These are phyloP conservation scores for Rhizophagus clarus DNA, from an alignment of 192 early-diverging fungal species.

Conservation along the genomic window DNA sequence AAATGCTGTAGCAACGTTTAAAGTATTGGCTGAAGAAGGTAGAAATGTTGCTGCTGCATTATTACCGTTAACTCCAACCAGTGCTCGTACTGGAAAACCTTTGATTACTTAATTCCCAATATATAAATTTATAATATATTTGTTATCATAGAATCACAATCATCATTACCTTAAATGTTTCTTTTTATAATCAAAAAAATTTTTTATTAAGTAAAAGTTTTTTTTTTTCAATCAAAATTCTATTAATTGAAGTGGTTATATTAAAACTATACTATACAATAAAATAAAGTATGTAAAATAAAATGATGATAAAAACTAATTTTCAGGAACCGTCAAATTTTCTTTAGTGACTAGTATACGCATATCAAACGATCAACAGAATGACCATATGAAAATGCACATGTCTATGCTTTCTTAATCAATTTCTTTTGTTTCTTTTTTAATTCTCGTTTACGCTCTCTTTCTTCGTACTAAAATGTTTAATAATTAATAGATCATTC, in stretches of 20 bases:
- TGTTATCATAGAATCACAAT: background rate
- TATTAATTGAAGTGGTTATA: too few species aligned
- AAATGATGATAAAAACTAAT: too few species aligned
- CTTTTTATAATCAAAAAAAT: too few species aligned
- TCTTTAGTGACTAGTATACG: too few species aligned
- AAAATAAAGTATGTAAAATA: too few species aligned
- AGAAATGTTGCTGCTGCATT: conserved; percentile 57
- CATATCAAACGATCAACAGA: too few species aligned
- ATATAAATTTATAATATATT: too few species aligned
- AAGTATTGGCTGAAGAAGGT: conserved; percentile 62
- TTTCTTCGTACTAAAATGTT: conserved; percentile 9
- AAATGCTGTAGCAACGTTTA: conserved; percentile 58
- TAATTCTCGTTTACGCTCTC: conserved; percentile 7
- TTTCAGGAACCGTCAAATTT: too few species aligned
- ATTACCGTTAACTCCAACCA: conserved; percentile 49
- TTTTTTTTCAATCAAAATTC: too few species aligned
- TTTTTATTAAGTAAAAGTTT: too few species aligned
- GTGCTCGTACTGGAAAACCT: background rate
- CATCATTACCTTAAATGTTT: background rate
- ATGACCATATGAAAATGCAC: background rate
- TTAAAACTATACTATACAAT: too few species aligned
- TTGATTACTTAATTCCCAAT: background rate
- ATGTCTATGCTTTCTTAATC: background rate
- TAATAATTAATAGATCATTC: background rate
- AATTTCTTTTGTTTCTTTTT: conserved; percentile 25